A percentile compares a stretch with the other conserved stretches of the same genome.
phyloP scores from a whole-genome alignment of 2,329 filamentous ascomycete species.

The Colletotrichum lini region DNA sequence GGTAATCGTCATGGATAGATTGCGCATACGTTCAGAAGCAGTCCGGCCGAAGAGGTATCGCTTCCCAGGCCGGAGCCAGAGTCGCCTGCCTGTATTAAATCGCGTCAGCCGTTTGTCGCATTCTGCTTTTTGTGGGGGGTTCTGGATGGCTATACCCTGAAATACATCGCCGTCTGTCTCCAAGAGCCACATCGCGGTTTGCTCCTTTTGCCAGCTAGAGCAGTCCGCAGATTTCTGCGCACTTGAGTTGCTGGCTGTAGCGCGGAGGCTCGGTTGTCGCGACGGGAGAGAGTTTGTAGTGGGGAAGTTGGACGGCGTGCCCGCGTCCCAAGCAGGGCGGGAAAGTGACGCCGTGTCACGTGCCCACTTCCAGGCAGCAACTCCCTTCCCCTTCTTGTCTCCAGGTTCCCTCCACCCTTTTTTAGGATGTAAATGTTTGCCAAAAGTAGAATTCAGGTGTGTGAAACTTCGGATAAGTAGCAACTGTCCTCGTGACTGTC shows the following conservation, averaged over 20 bases:
- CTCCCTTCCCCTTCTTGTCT: background rate
- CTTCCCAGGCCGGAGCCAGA: slow-evolving; percentile 90
- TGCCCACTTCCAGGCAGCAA: slow-evolving; percentile 39
- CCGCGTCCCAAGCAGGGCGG: slow-evolving; percentile 27
- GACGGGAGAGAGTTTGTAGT: slow-evolving; percentile 26
- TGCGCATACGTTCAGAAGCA: slow-evolving; percentile 70
- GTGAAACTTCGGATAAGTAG: too few species aligned
- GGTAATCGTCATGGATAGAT: background rate
- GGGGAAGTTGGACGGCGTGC: slow-evolving; percentile 35
- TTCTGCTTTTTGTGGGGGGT: background rate
- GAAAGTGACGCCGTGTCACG: slow-evolving; percentile 45
- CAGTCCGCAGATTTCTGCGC: slow-evolving; percentile 10
- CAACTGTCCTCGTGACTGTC: too few species aligned
- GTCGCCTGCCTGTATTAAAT: slow-evolving; percentile 58
- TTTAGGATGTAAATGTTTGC: too few species aligned
- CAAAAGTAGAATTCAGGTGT: background rate
- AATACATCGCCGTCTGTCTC: slow-evolving; percentile 71
- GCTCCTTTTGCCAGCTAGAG: background rate
- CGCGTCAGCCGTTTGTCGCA: slow-evolving; percentile 31
- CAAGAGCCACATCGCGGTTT: slow-evolving; percentile 73
- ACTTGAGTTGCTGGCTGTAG: background rate
- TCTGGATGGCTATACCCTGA: slow-evolving; percentile 51
- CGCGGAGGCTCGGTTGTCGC: background rate
- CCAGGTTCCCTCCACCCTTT: background rate
- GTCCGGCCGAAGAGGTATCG: slow-evolving; percentile 89